phyloP scores from a whole-genome alignment of 2,329 filamentous ascomycete genomes.

The Rachicladosporium sp. region DNA sequence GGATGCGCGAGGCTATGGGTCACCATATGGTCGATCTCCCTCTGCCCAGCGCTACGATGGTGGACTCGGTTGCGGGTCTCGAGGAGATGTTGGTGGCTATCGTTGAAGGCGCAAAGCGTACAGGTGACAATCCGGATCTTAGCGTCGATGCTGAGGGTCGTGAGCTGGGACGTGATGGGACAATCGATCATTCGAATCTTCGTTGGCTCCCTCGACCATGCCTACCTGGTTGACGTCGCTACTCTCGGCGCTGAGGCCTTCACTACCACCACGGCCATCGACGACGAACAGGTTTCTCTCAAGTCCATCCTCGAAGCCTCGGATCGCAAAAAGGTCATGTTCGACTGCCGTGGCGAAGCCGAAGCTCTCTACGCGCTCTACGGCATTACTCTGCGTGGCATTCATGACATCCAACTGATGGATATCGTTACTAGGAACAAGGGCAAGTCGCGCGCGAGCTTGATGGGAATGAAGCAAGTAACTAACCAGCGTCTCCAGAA shows the following conservation, averaged over 20 bases:
- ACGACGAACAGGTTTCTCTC: constrained; percentile 8
- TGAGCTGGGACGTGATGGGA: too few relatives aligned
- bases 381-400: constrained; percentile 28
- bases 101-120: too few relatives aligned
- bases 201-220: neutral
- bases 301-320: constrained; percentile 34
- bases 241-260: constrained; percentile 29
- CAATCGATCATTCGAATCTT: neutral
- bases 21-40: neutral
- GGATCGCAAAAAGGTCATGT: constrained; percentile 39
- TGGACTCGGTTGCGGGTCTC: neutral
- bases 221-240: constrained; percentile 33
- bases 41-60: neutral
- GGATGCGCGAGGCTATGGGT: neutral
- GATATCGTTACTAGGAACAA: constrained; percentile 29
- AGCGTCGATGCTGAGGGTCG: neutral
- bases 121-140: neutral
- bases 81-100: neutral
- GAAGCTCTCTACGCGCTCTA: constrained; percentile 39
- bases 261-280: constrained; percentile 15
- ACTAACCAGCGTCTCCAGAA: constrained; percentile 11
- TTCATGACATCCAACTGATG: constrained; percentile 44
- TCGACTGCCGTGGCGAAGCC: constrained; percentile 45
- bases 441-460: constrained; percentile 7
- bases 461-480: constrained; percentile 27